Conservation (phyloP, 306 rosid genomes). For the Lupinus albus region DNA sequence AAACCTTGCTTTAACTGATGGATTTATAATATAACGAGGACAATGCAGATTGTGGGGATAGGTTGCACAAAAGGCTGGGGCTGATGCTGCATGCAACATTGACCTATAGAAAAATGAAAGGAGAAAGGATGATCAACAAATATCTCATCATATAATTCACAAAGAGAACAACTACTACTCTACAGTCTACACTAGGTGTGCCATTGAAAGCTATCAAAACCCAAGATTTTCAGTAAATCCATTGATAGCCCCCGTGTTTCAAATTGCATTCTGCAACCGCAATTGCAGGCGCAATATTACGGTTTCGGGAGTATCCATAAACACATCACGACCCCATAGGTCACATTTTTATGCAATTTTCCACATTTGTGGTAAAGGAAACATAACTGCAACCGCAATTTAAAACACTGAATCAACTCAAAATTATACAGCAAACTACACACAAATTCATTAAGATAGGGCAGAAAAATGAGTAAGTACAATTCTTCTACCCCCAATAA, state of each 20-base stretch:
- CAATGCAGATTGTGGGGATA: constrained; percentile 43
- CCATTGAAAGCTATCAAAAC: too few relatives aligned
- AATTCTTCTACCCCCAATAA: not conserved
- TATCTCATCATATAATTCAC: constrained; percentile 16
- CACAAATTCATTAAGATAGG: not conserved
- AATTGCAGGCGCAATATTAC: too few relatives aligned
- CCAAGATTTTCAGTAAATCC: not conserved
- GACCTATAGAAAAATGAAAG: constrained; percentile 47
- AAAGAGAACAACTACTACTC: not conserved
- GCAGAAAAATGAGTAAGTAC: not conserved
- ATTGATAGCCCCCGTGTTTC: not conserved
- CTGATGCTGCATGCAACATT: constrained; percentile 66
- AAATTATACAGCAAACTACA: not conserved
- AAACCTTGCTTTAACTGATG: constrained; percentile 43
- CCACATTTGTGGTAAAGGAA: too few relatives aligned
- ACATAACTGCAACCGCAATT: too few relatives aligned
- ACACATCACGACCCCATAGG: too few relatives aligned
- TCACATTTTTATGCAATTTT: too few relatives aligned
- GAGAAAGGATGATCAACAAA: not conserved
- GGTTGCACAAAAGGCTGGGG: constrained; percentile 49
- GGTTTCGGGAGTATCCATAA: too few relatives aligned
- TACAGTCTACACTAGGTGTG: too few relatives aligned
- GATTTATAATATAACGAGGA: constrained; percentile 35
- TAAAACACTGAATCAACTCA: too few relatives aligned
- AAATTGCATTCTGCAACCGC: too few relatives aligned